Evolutionary conservation across 495 filamentous ascomycete genomes (phyloP).

Genomic region (Penicillium samsonianum): DNA sequence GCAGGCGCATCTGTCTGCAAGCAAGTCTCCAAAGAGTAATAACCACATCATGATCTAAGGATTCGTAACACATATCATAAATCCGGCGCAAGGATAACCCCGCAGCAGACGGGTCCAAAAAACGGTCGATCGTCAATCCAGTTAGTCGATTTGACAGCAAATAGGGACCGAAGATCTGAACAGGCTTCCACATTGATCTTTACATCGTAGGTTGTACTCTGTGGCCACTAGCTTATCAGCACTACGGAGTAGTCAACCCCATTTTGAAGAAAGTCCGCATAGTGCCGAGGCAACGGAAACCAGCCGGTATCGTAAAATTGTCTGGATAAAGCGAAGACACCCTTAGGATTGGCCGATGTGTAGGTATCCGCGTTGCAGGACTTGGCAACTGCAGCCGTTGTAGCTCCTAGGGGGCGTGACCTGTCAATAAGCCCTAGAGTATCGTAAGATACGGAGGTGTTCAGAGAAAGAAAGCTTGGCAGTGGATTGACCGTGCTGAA

Average conservation of each 20-base stretch:
- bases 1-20: constrained; percentile 14
- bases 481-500: background rate
- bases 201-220: background rate
- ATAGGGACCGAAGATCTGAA: constrained; percentile 1
- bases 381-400: constrained; percentile 7
- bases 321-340: background rate
- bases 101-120: constrained; percentile 24
- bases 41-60: constrained; percentile 2
- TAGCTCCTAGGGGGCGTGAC: constrained; percentile 6
- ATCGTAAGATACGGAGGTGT: background rate
- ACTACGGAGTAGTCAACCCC: background rate
- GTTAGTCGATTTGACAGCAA: constrained; percentile 11
- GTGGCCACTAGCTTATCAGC: constrained; percentile 1
- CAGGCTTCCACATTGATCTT: background rate
- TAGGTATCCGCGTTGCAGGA: constrained; percentile 18
- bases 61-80: constrained; percentile 26
- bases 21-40: constrained; percentile 11
- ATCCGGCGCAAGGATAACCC: constrained; percentile 28
- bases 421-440: constrained; percentile 1
- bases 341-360: constrained; percentile 9
- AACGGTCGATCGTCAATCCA: constrained; percentile 21
- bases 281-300: background rate
- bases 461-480: constrained; percentile 7
- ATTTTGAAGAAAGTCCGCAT: background rate
- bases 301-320: background rate